phyloP scores from a whole-genome alignment of 2,329 filamentous ascomycete species.

The Thielaviopsis punctulata region DNA sequence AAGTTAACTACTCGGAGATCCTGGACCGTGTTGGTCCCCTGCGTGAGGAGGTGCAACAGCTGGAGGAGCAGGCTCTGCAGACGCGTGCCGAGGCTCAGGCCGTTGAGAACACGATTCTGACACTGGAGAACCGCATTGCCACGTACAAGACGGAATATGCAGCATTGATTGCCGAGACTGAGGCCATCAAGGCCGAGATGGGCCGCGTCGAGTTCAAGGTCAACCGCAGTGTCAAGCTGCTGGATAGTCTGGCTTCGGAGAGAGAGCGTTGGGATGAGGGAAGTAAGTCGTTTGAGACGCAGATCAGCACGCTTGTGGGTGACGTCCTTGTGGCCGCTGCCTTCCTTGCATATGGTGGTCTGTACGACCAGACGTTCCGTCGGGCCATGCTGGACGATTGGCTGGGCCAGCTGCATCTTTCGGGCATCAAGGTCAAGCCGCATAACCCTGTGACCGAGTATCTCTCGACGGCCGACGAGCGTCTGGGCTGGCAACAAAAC shows the following conservation, averaged over 20 bases:
- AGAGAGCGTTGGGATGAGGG: conserved; percentile 87
- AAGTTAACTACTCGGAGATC: conserved; percentile 97
- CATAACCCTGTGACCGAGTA: conserved; percentile 94
- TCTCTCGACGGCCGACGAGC: conserved; percentile 87
- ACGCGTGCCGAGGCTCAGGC: conserved; percentile 88
- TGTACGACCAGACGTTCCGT: conserved; percentile 95
- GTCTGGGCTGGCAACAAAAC: conserved; percentile 88
- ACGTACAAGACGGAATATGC: conserved; percentile 95
- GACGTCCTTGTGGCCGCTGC: conserved; percentile 93
- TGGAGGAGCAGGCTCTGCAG: conserved; percentile 77
- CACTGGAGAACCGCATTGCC: conserved; percentile 77
- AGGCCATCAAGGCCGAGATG: conserved; percentile 97
- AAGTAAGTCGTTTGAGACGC: conserved; percentile 94
- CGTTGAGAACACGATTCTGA: conserved; percentile 71
- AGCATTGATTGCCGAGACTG: conserved; percentile 85
- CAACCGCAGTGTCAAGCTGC: conserved; percentile 79
- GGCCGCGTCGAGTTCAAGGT: conserved; percentile 93
- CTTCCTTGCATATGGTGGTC: conserved; percentile 88
- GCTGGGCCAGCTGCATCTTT: conserved; percentile 80
- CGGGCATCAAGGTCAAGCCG: conserved; percentile 83
- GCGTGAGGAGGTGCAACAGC: conserved; percentile 69
- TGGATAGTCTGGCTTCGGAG: conserved; percentile 91
- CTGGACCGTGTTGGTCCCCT: conserved; percentile 84
- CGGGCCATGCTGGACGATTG: conserved; percentile 97
- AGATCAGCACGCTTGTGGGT: conserved; percentile 89